A percentile compares a stretch with the other conserved stretches of the same genome.
phyloP scores from a whole-genome alignment of 176 grass and related monocot genomes.

The Echinochloa phyllopogon region DNA sequence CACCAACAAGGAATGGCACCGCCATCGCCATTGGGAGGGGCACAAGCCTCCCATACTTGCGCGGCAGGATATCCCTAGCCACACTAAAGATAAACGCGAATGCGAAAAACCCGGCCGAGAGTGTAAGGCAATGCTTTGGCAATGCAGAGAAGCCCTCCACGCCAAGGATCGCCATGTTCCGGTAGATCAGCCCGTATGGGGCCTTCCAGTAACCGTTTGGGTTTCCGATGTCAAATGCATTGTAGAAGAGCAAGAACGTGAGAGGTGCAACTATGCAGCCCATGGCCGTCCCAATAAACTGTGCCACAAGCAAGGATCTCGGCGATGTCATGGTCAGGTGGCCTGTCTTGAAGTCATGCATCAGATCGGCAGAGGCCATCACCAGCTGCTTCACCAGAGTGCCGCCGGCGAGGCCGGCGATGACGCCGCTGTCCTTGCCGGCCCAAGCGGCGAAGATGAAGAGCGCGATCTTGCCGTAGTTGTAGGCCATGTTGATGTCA shows the following conservation, averaged over 20 bases:
- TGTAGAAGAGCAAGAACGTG: constrained; percentile 92
- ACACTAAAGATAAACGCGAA: constrained; percentile 56
- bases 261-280: constrained; percentile 75
- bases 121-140: constrained; percentile 63
- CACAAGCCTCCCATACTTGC: constrained; percentile 52
- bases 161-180: constrained; percentile 92
- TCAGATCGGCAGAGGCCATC: constrained; percentile 70
- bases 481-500: constrained; percentile 95
- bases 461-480: constrained; percentile 83
- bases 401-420: constrained; percentile 68
- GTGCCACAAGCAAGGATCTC: constrained; percentile 70
- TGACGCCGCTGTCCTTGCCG: constrained; percentile 66
- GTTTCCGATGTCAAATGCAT: constrained; percentile 86
- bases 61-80: constrained; percentile 59
- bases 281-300: constrained; percentile 77
- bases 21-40: constrained; percentile 94
- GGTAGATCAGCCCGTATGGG: constrained; percentile 79
- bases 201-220: constrained; percentile 82
- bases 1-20: constrained; percentile 83
- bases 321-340: constrained; percentile 88
- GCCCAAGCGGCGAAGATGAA: constrained; percentile 77
- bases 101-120: constrained; percentile 78
- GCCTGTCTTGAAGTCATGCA: constrained; percentile 88
- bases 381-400: constrained; percentile 75
- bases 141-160: constrained; percentile 79